Base-by-base conservation (phyloP, 2,329 filamentous ascomycete genomes). In the Fusarium goolgardi region DNA sequence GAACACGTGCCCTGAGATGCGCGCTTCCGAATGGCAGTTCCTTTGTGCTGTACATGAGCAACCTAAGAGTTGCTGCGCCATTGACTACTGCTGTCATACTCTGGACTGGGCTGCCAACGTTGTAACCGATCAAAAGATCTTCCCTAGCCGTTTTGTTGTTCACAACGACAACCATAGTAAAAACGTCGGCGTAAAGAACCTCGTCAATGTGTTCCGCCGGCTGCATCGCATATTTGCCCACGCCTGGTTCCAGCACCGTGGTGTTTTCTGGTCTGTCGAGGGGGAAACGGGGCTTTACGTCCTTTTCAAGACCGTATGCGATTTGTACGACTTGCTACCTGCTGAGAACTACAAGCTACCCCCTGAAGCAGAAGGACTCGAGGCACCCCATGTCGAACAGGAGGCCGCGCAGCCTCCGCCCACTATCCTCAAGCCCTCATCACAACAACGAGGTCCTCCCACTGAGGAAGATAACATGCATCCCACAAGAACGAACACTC, bases 31-130 rank as follows among this genome's bases (percentile, higher is more conserved):
- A 82, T 99, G 96, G 96, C 96, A 99, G 81, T 99, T 98, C 76
- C 88, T 99, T 47, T 99, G 96, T 81, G 96, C 96, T 51, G 96
- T 98, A 5, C 96, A 99, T 78, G 95, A 98, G 76, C 91, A 94
- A 50, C 96, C 96, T 49, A 98, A 98, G 81, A 92, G 91, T 74
- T 99, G 96, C 83, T 97, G 95, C 79, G 96, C 96, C 52, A 97
- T 99, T 76, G 96, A 99, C 81, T 99, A 99, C 82, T 97, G 94
- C 85, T 98, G 95, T 78, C 96, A 99, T 78, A 99, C 96, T 0
- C 89, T 99, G 43, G 96, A 99, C 81, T 98, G 95, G 93, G 96
- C 96, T 4, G 94, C 93, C 59, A 97, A 96, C 74, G 92, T 95
- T 21, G 90, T 99, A 59, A 97, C 95, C 4, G 96, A 94, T 73